Percentiles rank a stretch among this genome's conserved stretches.
Conservation (phyloP, 1,139 yeast genomes). For the Debaryomyces sp. region DNA sequence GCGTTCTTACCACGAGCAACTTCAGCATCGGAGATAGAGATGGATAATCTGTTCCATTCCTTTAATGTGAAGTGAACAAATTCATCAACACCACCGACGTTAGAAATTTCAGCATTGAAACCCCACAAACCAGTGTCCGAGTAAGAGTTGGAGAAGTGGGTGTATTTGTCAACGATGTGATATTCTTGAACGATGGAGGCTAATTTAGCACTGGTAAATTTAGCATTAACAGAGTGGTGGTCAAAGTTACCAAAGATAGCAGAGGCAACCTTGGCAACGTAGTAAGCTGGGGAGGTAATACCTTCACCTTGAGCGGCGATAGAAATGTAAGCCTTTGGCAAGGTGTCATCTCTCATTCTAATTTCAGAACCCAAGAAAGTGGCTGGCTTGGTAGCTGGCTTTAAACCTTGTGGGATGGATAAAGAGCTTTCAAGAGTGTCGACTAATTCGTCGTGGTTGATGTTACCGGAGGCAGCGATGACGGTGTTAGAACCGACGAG, state of each 20-base stretch:
- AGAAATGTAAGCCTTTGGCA: conserved; percentile 77
- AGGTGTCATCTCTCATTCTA: conserved; percentile 84
- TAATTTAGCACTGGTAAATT: conserved; percentile 83
- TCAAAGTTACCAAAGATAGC: conserved; percentile 66
- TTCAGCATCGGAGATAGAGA: conserved; percentile 75
- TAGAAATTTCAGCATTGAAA: conserved; percentile 65
- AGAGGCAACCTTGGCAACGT: conserved; percentile 74
- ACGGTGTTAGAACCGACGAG: conserved; percentile 66
- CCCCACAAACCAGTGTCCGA: conserved; percentile 86
- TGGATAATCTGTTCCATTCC: conserved; percentile 84
- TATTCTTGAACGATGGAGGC: conserved; percentile 72
- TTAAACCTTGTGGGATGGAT: conserved; percentile 53
- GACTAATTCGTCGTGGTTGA: conserved; percentile 67
- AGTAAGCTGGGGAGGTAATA: conserved; percentile 60
- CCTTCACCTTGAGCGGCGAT: conserved; percentile 77
- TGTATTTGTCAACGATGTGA: conserved; percentile 70
- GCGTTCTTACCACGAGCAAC: conserved; percentile 75
- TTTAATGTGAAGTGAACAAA: conserved; percentile 76
- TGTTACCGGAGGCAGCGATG: conserved; percentile 73
- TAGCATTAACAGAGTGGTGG: conserved; percentile 54
- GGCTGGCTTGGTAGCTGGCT: conserved; percentile 56
- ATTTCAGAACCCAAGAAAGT: conserved; percentile 82
- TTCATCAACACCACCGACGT: conserved; percentile 66
- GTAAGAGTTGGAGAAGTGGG: conserved; percentile 72
- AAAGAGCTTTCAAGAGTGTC: conserved; percentile 59